Percentiles rank a stretch among this genome's conserved stretches.
These are phyloP conservation scores for Gracilaria caudata DNA, from an alignment of 23 red algal genomes.

Conservation along the genomic window DNA sequence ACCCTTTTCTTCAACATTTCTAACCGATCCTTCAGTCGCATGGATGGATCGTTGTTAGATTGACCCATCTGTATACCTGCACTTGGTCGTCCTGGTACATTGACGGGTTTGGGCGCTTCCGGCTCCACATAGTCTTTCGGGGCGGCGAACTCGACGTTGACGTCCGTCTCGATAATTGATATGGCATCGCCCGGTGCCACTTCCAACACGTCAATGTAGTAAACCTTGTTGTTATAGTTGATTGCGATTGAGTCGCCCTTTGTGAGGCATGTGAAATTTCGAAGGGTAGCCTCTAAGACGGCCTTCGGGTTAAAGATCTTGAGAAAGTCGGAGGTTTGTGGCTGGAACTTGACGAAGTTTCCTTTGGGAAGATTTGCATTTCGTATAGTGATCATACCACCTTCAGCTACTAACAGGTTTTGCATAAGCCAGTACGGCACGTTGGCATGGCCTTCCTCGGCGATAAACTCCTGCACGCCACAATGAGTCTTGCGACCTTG, in stretches of 20 bases:
- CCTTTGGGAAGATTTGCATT: slow-evolving; percentile 90
- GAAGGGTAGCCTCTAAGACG: slow-evolving; percentile 91
- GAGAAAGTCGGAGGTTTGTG: slow-evolving; percentile 90
- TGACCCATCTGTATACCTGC: not conserved
- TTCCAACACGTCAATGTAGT: slow-evolving; percentile 83
- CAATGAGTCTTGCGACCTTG: slow-evolving; percentile 78
- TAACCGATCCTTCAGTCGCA: slow-evolving; percentile 67
- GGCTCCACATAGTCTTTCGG: slow-evolving; percentile 88
- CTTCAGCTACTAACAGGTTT: slow-evolving; percentile 84
- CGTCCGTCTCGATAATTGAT: slow-evolving; percentile 97
- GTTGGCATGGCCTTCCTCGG: slow-evolving; percentile 95
- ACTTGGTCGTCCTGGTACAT: not conserved
- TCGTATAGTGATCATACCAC: slow-evolving; percentile 77
- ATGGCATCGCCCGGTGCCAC: slow-evolving; percentile 89
- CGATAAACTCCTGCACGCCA: slow-evolving; percentile 96
- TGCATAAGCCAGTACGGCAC: slow-evolving; percentile 97
- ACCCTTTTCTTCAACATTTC: slow-evolving; percentile 63
- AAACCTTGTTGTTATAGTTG: slow-evolving; percentile 92
- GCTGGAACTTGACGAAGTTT: slow-evolving; percentile 96
- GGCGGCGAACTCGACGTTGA: slow-evolving; percentile 95
- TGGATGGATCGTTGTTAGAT: slow-evolving; percentile 30
- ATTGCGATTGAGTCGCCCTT: slow-evolving; percentile 95
- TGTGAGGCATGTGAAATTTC: slow-evolving; percentile 90
- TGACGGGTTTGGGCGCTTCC: slow-evolving; percentile 15
- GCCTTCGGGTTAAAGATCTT: slow-evolving; percentile 92